phyloP scores from a whole-genome alignment of 176 grass and related monocot genomes.

The Rhipidocladum racemiflorum region DNA sequence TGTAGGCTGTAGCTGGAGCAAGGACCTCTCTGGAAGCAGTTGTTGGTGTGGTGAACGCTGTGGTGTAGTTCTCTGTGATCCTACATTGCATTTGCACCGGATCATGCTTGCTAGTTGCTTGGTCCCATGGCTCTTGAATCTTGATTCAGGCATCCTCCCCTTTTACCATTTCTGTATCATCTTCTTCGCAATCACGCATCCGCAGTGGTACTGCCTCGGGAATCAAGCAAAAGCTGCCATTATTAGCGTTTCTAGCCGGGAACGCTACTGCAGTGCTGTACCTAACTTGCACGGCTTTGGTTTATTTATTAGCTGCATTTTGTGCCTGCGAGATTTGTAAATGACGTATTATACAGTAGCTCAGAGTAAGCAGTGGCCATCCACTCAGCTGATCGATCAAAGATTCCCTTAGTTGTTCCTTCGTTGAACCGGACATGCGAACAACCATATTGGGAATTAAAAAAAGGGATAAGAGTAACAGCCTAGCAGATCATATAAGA shows the following conservation, averaged over 20 bases:
- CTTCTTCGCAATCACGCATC: not conserved
- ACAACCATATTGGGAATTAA: slow-evolving; percentile 32
- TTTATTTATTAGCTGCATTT: not conserved
- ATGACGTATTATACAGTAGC: slow-evolving; percentile 7
- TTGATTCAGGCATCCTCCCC: not conserved
- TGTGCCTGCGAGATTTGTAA: not conserved
- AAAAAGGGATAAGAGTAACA: not conserved
- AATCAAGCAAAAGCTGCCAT: not conserved
- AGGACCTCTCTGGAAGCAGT: not conserved
- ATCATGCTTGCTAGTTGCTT: not conserved
- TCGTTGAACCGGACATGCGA: slow-evolving; percentile 38
- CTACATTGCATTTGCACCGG: not conserved
- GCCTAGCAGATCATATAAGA: not conserved
- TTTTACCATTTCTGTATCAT: not conserved
- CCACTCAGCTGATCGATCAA: slow-evolving; percentile 30
- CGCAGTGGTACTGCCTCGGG: not conserved
- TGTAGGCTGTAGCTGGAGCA: not conserved
- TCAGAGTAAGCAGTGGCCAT: slow-evolving; percentile 23
- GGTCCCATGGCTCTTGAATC: not conserved
- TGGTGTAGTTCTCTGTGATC: not conserved
- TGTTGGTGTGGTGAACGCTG: not conserved
- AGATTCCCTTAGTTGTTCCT: not conserved
- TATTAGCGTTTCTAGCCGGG: slow-evolving; percentile 5
- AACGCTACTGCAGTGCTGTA: not conserved
- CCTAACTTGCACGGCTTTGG: not conserved